These are phyloP conservation scores for Phytophthora melonis DNA, from an alignment of 352 stramenopile species.

Conservation along the genomic window DNA sequence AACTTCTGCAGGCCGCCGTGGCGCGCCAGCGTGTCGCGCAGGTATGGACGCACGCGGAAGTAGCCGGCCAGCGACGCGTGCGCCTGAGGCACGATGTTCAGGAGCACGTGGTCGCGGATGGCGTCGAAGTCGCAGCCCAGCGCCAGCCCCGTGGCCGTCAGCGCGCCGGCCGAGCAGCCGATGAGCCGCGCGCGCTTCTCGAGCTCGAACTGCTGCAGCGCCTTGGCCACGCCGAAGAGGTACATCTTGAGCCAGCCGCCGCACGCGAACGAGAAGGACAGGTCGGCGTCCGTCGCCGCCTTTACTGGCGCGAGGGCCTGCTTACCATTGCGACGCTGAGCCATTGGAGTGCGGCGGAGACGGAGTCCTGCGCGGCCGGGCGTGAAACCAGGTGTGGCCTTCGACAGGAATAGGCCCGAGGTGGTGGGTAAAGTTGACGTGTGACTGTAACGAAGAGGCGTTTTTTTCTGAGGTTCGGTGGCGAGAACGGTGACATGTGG, in stretches of 20 bases:
- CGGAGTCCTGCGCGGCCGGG: constrained; percentile 56
- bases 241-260: constrained; percentile 92
- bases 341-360: constrained; percentile 70
- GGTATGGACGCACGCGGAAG: constrained; percentile 74
- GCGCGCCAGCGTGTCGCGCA: constrained; percentile 53
- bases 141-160: constrained; percentile 76
- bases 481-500: neutral
- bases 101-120: constrained; percentile 71
- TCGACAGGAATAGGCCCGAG: neutral
- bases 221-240: constrained; percentile 88
- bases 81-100: constrained; percentile 60
- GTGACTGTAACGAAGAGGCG: neutral
- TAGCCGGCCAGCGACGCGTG: constrained; percentile 56
- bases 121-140: constrained; percentile 79
- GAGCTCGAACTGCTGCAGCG: constrained; percentile 78
- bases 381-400: constrained; percentile 6
- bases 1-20: constrained; percentile 47
- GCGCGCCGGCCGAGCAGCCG: constrained; percentile 79
- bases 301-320: constrained; percentile 60
- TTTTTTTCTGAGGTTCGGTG: constrained; percentile 3
- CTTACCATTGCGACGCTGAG: constrained; percentile 52
- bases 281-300: constrained; percentile 57
- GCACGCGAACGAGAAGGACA: constrained; percentile 89
- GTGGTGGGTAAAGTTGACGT: constrained; percentile 6
- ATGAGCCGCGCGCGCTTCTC: constrained; percentile 72